These are phyloP conservation scores for Gastrodia elata DNA, from an alignment of 106 monocot genomes.

Conservation along the genomic window DNA sequence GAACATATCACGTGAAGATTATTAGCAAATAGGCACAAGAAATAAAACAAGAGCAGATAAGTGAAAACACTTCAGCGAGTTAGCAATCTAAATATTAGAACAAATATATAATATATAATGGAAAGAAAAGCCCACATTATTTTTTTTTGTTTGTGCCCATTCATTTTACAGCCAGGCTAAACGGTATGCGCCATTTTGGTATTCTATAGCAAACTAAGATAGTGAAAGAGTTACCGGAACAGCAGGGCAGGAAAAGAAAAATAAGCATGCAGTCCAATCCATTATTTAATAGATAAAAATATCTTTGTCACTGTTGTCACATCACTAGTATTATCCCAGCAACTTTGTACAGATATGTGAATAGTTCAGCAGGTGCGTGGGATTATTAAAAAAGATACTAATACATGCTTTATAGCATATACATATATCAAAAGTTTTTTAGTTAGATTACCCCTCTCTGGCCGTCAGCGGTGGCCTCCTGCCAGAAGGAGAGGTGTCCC, in stretches of 20 bases:
- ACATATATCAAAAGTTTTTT: too few relatives aligned
- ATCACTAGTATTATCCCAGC: too few relatives aligned
- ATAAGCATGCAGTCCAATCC: not conserved
- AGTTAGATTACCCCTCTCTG: too few relatives aligned
- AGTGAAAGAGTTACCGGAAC: not conserved
- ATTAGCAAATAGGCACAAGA: not conserved
- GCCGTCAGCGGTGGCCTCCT: too few relatives aligned
- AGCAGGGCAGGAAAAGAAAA: not conserved
- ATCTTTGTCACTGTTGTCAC: not conserved
- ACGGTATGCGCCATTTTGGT: not conserved
- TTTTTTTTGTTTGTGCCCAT: not conserved
- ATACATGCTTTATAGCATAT: too few relatives aligned
- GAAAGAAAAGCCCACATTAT: not conserved
- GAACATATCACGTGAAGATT: not conserved
- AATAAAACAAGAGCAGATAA: too few relatives aligned
- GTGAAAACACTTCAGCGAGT: not conserved
- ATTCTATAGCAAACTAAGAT: not conserved
- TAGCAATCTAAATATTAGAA: not conserved
- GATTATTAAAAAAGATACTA: too few relatives aligned
- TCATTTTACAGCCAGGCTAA: not conserved
- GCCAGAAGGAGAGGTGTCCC: too few relatives aligned
- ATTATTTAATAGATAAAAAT: too few relatives aligned
- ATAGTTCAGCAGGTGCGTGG: too few relatives aligned
- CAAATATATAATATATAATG: too few relatives aligned
- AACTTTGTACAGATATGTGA: too few relatives aligned